These are phyloP conservation scores for Lactuca saligna DNA, from an alignment of 129 eudicot genomes.

Conservation along the genomic window DNA sequence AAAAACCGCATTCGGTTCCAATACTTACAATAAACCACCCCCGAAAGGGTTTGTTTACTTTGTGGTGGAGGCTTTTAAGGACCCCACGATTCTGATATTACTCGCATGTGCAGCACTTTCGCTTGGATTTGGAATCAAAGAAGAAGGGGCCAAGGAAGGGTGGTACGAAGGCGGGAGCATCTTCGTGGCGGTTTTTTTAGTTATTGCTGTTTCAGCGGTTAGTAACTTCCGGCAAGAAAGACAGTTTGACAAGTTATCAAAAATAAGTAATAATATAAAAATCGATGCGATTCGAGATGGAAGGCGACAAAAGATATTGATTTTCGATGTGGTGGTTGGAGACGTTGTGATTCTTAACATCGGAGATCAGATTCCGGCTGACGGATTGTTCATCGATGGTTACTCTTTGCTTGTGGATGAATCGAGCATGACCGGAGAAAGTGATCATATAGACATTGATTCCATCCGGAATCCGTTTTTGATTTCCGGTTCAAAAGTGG, in stretches of 20 bases:
- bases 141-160: conserved; percentile 58
- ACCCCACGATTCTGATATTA: conserved; percentile 60
- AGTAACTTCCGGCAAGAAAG: conserved; percentile 73
- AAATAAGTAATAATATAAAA: conserved; percentile 52
- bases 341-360: conserved; percentile 58
- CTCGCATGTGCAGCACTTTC: conserved; percentile 61
- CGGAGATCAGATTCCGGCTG: conserved; percentile 82
- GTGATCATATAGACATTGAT: conserved; percentile 63
- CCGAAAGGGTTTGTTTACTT: conserved; percentile 54
- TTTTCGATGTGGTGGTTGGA: conserved; percentile 71
- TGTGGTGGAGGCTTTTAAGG: conserved; percentile 61
- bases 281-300: conserved; percentile 54
- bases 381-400: conserved; percentile 69
- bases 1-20: conserved; percentile 46
- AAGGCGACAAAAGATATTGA: conserved; percentile 61
- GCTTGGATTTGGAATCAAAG: conserved; percentile 61
- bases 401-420: conserved; percentile 76
- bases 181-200: conserved; percentile 64
- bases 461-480: conserved; percentile 52
- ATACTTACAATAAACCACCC: conserved; percentile 58
- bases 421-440: conserved; percentile 85
- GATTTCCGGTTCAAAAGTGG: conserved; percentile 76
- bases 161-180: conserved; percentile 91
- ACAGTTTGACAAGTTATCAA: conserved; percentile 67
- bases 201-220: conserved; percentile 52